Base-by-base conservation (phyloP, 345 rosid species). In the Passiflora organensis region DNA sequence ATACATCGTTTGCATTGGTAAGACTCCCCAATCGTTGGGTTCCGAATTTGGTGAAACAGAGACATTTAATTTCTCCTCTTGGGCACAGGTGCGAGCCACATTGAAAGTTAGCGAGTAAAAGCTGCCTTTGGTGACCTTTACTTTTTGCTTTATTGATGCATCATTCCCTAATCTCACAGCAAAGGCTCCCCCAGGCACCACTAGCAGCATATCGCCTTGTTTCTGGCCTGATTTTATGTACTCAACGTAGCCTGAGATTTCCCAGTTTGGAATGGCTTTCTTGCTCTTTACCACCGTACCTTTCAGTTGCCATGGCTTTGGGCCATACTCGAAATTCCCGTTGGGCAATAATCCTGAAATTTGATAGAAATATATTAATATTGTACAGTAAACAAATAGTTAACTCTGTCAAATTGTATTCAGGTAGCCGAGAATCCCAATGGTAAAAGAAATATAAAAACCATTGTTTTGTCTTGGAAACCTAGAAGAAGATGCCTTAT, bases 191-290 rank as follows among this genome's bases (percentile, higher is more conserved):
- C 64, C 77, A 1, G 98, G 98, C 1, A 91, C 98, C 6, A 84
- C 69, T 0, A 91, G 77, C 36, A 88, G 38, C 98, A 91, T 88
- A 64, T 88, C 95, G 0, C 84, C 89, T 75, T 91, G 96, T 62
- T 75, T 88, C 10, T 91, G 93, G 5, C 96, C 98, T 4, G 89
- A 83, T 65, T 78, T 78, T 14, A 91, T 86, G 87, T 84, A 91
- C 83, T 91, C 96, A 0, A 86, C 90, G 43, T 43, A 75, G 52
- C 98, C 98, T 0, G 90, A 72, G 14, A 80, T 71, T 55, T 75
- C 80, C 95, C 98, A 85, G 23, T 62, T 46, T 0, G 96, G 93
- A n/a, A 88, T 78, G 6, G 86, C 89, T 5, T 54, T 66, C 32
- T 72, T 64, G 63, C 49, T 64, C 6, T 58, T 64, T 16, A 91